Evolutionary conservation across 2,329 filamentous ascomycete species (phyloP), one percentile per base, ranked within the genome.

Genomic region (Xylaria sp.): DNA sequence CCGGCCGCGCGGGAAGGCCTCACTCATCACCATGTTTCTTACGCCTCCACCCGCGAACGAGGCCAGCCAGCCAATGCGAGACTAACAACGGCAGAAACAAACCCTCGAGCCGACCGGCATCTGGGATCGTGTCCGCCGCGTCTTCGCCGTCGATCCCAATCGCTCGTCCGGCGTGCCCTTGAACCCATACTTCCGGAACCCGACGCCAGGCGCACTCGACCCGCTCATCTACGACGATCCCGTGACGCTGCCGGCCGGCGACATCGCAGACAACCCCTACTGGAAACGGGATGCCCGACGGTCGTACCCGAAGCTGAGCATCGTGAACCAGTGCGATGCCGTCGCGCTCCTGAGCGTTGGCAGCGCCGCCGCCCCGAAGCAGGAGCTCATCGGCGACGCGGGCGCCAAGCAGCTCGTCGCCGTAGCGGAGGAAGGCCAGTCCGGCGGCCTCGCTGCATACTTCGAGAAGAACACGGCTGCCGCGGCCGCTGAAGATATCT

Each of bases 231-330:
- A 95, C 84, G 89, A 92, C 80, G 94, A 97, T 80, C 92, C 93
- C 25, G 92, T 95, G 68, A 97, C 93, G 15, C 68, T 91, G 0
- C 94, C 94, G n/a, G 92, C 94, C 1, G 93, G 88, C 74, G 94
- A 97, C 80, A 90, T 97, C 76, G 94, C 94, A 76, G 93, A 95
- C 81, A 97, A 97, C 83, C 90, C 94, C 46, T 97, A 98, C 85
- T 99, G 94, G 94, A 97, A 97, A 87, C 94, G 96, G 77, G 96
- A 99, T 79, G 82, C 85, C 70, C 92, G 96, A 76, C 89, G 96
- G 77, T 87, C 86, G 77, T 98, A 98, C 84, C 92, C 96, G 39
- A 88, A 86, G 75, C 86, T 92, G 66, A 95, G 92, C 78, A 90
- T 93, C 55, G 88, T 99, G 71, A 91, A 85, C 68, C 96, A 98